These are phyloP conservation scores for Hemisphaericaspora lyxosophila DNA, from an alignment of 1,139 yeast species.

Conservation along the genomic window DNA sequence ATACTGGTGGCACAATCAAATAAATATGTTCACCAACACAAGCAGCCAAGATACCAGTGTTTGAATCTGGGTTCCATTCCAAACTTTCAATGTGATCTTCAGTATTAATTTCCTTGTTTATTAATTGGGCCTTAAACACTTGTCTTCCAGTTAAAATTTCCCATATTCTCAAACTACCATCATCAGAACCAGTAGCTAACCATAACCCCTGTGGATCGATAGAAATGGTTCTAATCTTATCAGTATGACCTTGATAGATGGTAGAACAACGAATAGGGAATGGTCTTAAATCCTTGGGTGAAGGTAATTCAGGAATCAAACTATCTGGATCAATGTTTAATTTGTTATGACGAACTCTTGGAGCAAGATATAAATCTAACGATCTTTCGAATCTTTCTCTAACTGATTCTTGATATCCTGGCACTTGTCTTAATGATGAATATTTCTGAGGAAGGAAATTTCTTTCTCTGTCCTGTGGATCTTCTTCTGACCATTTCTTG, in stretches of 20 bases:
- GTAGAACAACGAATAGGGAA: constrained; percentile 94
- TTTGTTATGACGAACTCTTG: constrained; percentile 90
- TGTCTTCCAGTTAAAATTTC: constrained; percentile 95
- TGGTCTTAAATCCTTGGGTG: constrained; percentile 96
- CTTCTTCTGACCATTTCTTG: constrained; percentile 68
- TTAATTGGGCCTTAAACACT: constrained; percentile 63
- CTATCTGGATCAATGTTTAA: constrained; percentile 95
- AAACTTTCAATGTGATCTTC: constrained; percentile 81
- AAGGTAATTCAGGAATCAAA: constrained; percentile 91
- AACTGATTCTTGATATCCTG: constrained; percentile 83
- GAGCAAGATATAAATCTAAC: constrained; percentile 90
- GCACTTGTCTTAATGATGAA: constrained; percentile 82
- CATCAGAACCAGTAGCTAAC: constrained; percentile 98
- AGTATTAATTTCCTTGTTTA: constrained; percentile 49
- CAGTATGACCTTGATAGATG: constrained; percentile 77
- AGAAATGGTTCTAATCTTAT: constrained; percentile 76
- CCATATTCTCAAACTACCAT: constrained; percentile 95
- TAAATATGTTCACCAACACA: constrained; percentile 80
- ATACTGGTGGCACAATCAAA: constrained; percentile 83
- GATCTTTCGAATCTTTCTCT: constrained; percentile 94
- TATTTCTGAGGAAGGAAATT: constrained; percentile 83
- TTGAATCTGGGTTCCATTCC: constrained; percentile 86
- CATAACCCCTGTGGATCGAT: constrained; percentile 90
- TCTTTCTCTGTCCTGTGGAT: constrained; percentile 75
- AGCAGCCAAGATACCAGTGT: constrained; percentile 75